A percentile compares a stretch with the other conserved stretches of the same genome.
Conservation (phyloP, 345 rosid genomes). For the Brassica cretica region DNA sequence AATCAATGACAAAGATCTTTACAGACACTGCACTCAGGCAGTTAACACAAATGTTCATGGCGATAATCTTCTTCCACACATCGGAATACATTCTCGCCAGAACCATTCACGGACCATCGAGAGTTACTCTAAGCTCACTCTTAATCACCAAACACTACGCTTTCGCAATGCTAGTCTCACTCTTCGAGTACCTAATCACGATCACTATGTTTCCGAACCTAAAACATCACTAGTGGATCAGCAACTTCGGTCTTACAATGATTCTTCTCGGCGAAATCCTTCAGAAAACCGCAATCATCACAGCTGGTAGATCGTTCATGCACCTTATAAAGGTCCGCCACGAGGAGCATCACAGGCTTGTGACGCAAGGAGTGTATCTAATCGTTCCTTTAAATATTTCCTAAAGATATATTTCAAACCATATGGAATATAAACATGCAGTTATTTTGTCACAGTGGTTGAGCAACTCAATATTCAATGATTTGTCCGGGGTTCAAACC, state of each 20-base stretch:
- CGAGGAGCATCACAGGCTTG: constrained; percentile 60
- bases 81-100: constrained; percentile 61
- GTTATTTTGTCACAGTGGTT: too few species aligned
- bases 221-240: constrained; percentile 65
- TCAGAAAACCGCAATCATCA: constrained; percentile 59
- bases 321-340: constrained; percentile 58
- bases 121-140: constrained; percentile 57
- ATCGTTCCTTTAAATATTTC: constrained; percentile 18
- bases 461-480: too few species aligned
- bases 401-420: too few species aligned
- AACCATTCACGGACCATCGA: constrained; percentile 53
- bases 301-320: constrained; percentile 70
- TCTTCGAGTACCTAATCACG: constrained; percentile 54
- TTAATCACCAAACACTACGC: constrained; percentile 58
- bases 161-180: constrained; percentile 55
- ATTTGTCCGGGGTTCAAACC: too few species aligned
- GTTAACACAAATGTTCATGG: constrained; percentile 56
- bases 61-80: constrained; percentile 56
- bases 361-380: constrained; percentile 62
- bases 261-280: constrained; percentile 56
- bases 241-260: constrained; percentile 55
- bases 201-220: constrained; percentile 51
- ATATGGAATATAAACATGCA: too few species aligned
- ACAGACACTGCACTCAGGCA: constrained; percentile 50
- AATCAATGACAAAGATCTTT: constrained; percentile 17